Evolutionary conservation across 2,329 filamentous ascomycete species (phyloP).

Genomic region (Aspergillus neotritici): DNA sequence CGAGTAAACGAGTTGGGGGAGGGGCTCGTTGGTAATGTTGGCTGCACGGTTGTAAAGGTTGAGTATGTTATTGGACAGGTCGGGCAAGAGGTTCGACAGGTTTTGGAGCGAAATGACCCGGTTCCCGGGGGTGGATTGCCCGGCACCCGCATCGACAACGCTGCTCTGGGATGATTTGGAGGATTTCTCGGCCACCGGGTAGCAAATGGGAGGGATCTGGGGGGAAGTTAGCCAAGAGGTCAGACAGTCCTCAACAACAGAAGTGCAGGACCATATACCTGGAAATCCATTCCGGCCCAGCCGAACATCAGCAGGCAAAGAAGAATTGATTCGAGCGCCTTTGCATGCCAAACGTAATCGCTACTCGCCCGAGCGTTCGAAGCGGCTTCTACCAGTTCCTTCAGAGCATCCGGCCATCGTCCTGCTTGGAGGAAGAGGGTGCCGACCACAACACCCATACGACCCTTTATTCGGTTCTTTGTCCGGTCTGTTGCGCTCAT

Average conservation of each 20-base stretch:
- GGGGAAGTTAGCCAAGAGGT: slow-evolving; percentile 8
- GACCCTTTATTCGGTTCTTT: slow-evolving; percentile 73
- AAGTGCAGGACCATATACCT: slow-evolving; percentile 22
- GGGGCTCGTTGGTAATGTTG: slow-evolving; percentile 48
- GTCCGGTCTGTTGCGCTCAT: slow-evolving; percentile 73
- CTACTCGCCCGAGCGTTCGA: slow-evolving; percentile 70
- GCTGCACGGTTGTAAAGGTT: slow-evolving; percentile 51
- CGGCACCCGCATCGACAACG: slow-evolving; percentile 33
- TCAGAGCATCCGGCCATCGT: slow-evolving; percentile 81
- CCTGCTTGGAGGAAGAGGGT: slow-evolving; percentile 84
- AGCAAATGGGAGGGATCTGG: slow-evolving; percentile 51
- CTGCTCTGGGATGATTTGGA: slow-evolving; percentile 40
- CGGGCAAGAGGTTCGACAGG: slow-evolving; percentile 50
- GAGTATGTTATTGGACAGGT: slow-evolving; percentile 52
- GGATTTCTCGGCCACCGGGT: slow-evolving; percentile 46
- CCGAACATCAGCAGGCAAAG: slow-evolving; percentile 76
- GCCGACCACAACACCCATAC: slow-evolving; percentile 72
- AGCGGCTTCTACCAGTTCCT: slow-evolving; percentile 75
- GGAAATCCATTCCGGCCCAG: slow-evolving; percentile 77
- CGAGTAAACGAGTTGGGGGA: slow-evolving; percentile 51
- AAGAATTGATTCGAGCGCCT: slow-evolving; percentile 82
- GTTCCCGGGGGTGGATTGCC: slow-evolving; percentile 44
- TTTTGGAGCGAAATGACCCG: slow-evolving; percentile 44
- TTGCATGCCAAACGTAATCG: slow-evolving; percentile 96
- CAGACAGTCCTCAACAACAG: neutral